Evolutionary conservation across 345 rosid genomes (phyloP), one percentile per base, ranked within the genome.

Genomic region (Eutrema japonicum): DNA sequence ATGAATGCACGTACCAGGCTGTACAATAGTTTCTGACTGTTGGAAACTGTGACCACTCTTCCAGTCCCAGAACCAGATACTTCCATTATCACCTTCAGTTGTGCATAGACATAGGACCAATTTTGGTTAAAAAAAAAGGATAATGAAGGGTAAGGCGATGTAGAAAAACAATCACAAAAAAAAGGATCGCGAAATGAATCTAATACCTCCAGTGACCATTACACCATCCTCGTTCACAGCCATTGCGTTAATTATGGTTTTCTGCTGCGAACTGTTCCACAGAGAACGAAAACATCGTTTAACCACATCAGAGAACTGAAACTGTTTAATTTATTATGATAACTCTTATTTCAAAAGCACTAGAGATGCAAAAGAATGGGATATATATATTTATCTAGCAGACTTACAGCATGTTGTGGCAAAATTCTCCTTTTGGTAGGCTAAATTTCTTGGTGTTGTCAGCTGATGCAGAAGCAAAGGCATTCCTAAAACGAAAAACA

Each of bases 31-130:
- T 75, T 96, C 98, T 22, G 86, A 37, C 75, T 96, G 98, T 83
- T 96, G 98, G 83, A 96, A 92, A 80, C 88, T 92, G 80, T 96
- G 98, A 65, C 98, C 99, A 37, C 98, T 92, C 81, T 81, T 92
- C 99, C 98, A 96, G 74, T 96, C 99, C 98, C 98, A 96, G 82
- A 90, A 96, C 98, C 99, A 92, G 73, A 96, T 11, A 70, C 99
- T 96, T 57, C 99, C 98, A 47, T 96, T 96, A 79, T 96, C 99
- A 74, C 99, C 99, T 95, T 73, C 3, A 61, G 32, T 70, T 4
- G 3, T 47, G 47, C 16, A 60, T 37, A 58, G 5, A 59, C 18
- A 2, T 36, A 16, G 30, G 29, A 53, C 9, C 59, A 22, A 3
- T 12, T 33, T 70, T 36, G 54, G 65, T 60, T 47, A 9, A 33